Evolutionary conservation across 164 flowering plant genomes (phyloP), one percentile per base, ranked within the genome.

Genomic region (Vitis amurensis): DNA sequence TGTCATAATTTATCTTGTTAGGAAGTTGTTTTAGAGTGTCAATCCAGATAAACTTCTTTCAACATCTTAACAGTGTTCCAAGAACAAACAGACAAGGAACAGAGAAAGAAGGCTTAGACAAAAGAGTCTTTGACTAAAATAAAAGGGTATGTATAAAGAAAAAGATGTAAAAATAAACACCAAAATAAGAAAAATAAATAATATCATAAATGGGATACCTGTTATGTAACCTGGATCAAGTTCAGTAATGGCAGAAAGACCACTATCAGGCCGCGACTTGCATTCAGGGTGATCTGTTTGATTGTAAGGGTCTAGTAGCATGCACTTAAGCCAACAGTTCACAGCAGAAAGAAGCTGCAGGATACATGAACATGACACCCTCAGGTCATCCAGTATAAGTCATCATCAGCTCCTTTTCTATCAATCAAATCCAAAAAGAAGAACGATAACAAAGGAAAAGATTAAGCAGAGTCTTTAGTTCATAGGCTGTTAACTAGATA

Each of bases 141-240:
- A 10, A 0, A 23, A 12, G 30, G 23, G 61, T 53, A 58, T 17
- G 17, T 19, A 61, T 2, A 37, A 13, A 37, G 64, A 61, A 13
- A 61, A 13, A 61, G 50, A 68, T 27, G n/a, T 44, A 59, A 31
- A 31, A 59, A 53, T 52, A 5, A 14, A 5, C 61, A 59, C 14
- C 51, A 59, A 16, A 53, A 55, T 9, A 30, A 61, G 5, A 31
- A 30, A 59, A 3, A 64, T 37, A 31, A 64, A 27, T 23, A 55
- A 12, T 61, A 31, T 13, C 55, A 5, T 9, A 10, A 12, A 49
- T 19, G 12, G 29, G 29, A 44, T 78, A 86, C 99, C 99, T 69
- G 99, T 95, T 68, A 95, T 95, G 66, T 95, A 95, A 55, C 99
- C 99, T 1, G 99, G 99, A 79, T 93, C 98, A 72, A 95, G 87